Base-by-base conservation (phyloP, 192 early-diverging fungal species). In the Coemansia pectinata region DNA sequence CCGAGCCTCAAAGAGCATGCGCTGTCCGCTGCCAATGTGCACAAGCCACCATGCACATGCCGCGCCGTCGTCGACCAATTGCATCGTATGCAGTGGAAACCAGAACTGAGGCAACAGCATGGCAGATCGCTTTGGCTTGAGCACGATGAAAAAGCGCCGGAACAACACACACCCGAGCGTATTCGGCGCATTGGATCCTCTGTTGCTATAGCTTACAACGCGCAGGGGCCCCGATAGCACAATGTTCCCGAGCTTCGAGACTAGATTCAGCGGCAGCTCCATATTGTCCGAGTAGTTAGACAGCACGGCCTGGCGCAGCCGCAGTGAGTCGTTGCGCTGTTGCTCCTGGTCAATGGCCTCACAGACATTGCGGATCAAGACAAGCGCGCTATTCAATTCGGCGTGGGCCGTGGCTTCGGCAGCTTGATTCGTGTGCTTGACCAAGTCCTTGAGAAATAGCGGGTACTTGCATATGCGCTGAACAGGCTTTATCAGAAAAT, bases 381-480 rank as follows among this genome's bases (percentile, higher is more conserved):
- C 39, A 5, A 83, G 72, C 27, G 80, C 68, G 2, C 50, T 63
- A 31, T 50, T 57, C 42, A 83, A 65, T 29, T 74, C 69, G 4
- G 58, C 36, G 11, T 63, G 53, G 0, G 69, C 66, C 5, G 58
- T n/a, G 12, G 72, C 62, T 19, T 83, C 75, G n/a, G 50, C 41
- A 17, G 61, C 62, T 17, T 67, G 41, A 21, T 73, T 67, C 3
- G 89, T 90, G 39, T 86, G 72, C 45, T 88, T 83, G 19, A 86
- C 45, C 48, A 91, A 78, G 15, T 90, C 90, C 17, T 85, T 84
- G 39, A 89, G 79, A 15, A 98, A 78, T 6, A 98, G 82, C 11
- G 94, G 95, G 79, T 98, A 98, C 34, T 93, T 93, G 74, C 94
- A 95, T 33, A 96, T 90, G 12, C 96, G 84, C 77, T 98, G 96